Conservation (phyloP, 1,139 yeast genomes). For the Yarrowia galli region DNA sequence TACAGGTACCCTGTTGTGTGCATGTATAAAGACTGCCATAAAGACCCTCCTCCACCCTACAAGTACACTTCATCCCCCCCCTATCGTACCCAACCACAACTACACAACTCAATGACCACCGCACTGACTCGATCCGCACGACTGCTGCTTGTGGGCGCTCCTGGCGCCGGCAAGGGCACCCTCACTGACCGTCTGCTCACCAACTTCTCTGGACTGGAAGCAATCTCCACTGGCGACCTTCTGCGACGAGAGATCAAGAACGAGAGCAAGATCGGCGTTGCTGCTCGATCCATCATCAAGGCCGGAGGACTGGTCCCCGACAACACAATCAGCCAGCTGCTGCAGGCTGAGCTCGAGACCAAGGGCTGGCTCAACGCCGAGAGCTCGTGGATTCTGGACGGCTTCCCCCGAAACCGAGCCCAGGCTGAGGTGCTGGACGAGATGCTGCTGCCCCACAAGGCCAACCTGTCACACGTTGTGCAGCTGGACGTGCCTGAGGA, state of each 20-base stretch:
- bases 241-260: conserved; percentile 70
- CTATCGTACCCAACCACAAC: background rate
- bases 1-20: conserved; percentile 20
- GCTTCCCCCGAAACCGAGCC: conserved; percentile 80
- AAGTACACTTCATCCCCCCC: background rate
- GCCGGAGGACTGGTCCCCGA: conserved; percentile 80
- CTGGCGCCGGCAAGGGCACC: conserved; percentile 95
- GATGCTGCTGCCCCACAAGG: conserved; percentile 53
- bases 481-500: conserved; percentile 83
- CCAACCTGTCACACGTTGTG: conserved; percentile 73
- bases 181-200: conserved; percentile 71
- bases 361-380: conserved; percentile 57
- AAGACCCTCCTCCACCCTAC: background rate
- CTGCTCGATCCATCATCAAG: conserved; percentile 64
- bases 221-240: conserved; percentile 85
- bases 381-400: conserved; percentile 81
- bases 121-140: conserved; percentile 38
- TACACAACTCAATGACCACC: conserved; percentile 16
- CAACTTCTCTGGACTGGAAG: conserved; percentile 57
- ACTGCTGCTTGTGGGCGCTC: conserved; percentile 65
- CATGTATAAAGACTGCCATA: background rate
- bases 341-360: conserved; percentile 58
- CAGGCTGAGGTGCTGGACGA: conserved; percentile 72
- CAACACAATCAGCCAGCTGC: conserved; percentile 64
- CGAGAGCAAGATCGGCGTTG: conserved; percentile 62